Evolutionary conservation across 1,139 yeast genomes (phyloP), one percentile per base, ranked within the genome.

Genomic region (Zygoascus meyerae): DNA sequence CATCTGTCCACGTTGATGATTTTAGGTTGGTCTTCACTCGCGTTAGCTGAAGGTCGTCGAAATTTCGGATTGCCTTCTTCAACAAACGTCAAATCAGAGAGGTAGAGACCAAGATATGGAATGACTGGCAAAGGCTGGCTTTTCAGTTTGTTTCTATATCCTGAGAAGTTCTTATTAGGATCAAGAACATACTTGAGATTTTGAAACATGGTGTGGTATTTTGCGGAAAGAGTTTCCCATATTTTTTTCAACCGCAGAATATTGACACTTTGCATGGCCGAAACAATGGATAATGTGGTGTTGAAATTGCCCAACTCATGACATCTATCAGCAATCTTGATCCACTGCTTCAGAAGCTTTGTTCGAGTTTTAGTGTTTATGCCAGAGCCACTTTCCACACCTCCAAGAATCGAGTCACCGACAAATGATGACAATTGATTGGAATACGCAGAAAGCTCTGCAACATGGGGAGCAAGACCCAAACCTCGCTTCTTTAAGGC

Each of bases 51-150:
- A 28, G 55, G 48, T 59, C 89, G 71, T 59, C 74, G 78, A 55
- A 77, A 45, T 34, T 59, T 82, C 33, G 87, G 77, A 62, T 87
- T 89, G 15, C 97, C 97, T 58, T 90, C 97, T 43, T 82, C 80
- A 21, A 87, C 81, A 67, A 89, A 86, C 0, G 95, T 87, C 59
- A 90, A 70, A 64, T 90, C 97, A 61, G 87, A 95, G 44, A 89
- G 70, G 61, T 85, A 86, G 48, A 89, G 69, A 35, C 94, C 87
- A 52, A 89, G 74, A 63, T 86, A 90, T 5, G 97, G 97, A 18
- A 89, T 92, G 40, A 83, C 78, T 0, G 95, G 94, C 18, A 81
- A 69, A 38, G 74, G 67, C 52, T 78, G 74, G 41, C 78, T 83
- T 48, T 79, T 74, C 51, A 89, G 66, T 58, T 83, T 83, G 35